Percentiles rank a stretch among this genome's conserved stretches.
Evolutionary conservation across 129 eudicot species (phyloP).

Genomic region (Saussurea involucrata): DNA sequence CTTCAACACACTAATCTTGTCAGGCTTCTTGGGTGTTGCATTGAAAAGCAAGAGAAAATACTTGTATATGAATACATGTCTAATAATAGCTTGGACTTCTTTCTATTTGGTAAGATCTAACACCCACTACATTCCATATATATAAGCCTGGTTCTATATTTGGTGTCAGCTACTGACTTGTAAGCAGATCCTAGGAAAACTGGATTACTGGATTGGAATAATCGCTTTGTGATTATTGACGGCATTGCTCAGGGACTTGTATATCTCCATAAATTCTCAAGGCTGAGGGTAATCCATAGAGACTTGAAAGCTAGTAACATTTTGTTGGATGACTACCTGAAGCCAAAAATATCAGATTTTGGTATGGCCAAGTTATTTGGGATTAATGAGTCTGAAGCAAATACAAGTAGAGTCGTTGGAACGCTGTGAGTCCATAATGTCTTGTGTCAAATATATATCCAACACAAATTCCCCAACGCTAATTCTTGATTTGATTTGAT

Average conservation of each 20-base stretch:
- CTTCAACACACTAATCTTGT: too few species aligned
- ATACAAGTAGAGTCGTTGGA: slow-evolving; percentile 37
- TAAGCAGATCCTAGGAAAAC: slow-evolving; percentile 18
- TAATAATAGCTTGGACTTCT: slow-evolving; percentile 30
- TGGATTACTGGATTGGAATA: slow-evolving; percentile 33
- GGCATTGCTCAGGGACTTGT: slow-evolving; percentile 52
- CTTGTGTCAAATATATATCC: too few species aligned
- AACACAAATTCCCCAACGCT: too few species aligned
- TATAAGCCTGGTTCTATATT: not conserved
- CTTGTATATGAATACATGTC: slow-evolving; percentile 36
- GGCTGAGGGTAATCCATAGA: slow-evolving; percentile 40
- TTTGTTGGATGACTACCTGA: not conserved
- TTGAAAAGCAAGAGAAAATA: slow-evolving; percentile 25
- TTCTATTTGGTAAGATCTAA: slow-evolving; percentile 27
- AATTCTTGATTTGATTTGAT: too few species aligned
- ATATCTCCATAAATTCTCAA: slow-evolving; percentile 46
- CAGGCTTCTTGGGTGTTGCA: too few species aligned
- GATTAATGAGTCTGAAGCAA: slow-evolving; percentile 9
- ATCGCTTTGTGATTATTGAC: slow-evolving; percentile 26
- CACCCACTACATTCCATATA: not conserved
- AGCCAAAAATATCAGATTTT: slow-evolving; percentile 33
- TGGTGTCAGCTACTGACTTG: slow-evolving; percentile 1
- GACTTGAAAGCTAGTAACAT: slow-evolving; percentile 17
- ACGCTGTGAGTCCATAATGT: slow-evolving; percentile 44
- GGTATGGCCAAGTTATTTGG: slow-evolving; percentile 8